Conservation (phyloP, 2,329 filamentous ascomycete species). For the Stromatinia cepivora region DNA sequence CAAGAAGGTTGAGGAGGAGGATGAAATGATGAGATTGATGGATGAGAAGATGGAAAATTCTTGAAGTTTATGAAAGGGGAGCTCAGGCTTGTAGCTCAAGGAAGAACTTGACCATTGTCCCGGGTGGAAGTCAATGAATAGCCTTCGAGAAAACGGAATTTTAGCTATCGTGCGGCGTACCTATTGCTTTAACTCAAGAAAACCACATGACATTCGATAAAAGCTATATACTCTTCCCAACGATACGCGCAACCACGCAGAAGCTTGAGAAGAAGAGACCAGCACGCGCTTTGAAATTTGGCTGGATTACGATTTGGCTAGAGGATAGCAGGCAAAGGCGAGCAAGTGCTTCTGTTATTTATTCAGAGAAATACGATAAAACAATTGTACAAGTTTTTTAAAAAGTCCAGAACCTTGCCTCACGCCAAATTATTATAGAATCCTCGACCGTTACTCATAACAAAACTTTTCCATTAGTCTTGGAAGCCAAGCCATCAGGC, state of each 20-base stretch:
- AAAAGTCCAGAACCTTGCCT: background rate
- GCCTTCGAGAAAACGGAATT: background rate
- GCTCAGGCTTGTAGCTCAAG: background rate
- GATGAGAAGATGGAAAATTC: conserved; percentile 33
- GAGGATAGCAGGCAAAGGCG: background rate
- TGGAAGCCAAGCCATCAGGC: background rate
- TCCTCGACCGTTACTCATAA: background rate
- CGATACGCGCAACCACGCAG: background rate
- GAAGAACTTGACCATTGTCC: too few species aligned
- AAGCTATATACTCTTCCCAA: background rate
- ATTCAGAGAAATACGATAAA: background rate
- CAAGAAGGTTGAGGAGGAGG: background rate
- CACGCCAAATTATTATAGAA: background rate
- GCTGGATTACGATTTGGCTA: background rate
- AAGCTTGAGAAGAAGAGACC: background rate
- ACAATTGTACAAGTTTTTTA: background rate
- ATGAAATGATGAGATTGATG: conserved; percentile 30
- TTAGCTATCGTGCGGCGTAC: background rate
- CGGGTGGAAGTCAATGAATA: background rate
- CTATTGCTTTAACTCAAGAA: background rate
- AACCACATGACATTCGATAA: background rate
- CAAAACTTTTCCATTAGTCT: background rate
- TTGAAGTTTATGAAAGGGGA: background rate
- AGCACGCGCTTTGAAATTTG: background rate
- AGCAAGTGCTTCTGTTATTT: background rate